Evolutionary conservation across 768 basidiomycete genomes (phyloP).

Genomic region (Suillus paluster): DNA sequence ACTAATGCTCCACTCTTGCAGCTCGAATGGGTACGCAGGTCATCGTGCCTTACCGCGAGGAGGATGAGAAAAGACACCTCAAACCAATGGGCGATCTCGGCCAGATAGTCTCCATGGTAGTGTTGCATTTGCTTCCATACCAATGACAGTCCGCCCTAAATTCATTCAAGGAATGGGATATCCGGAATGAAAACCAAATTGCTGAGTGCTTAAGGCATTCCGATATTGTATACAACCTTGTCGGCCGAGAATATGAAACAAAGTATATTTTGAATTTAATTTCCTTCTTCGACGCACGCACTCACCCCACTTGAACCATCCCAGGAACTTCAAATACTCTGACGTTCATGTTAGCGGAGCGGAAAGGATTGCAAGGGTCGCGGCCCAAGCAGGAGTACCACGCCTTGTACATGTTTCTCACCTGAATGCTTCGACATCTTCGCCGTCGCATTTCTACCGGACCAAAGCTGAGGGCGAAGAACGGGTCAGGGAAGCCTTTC

Average conservation of each 20-base stretch:
- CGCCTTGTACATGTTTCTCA: slow-evolving; percentile 95
- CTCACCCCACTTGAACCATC: slow-evolving; percentile 14
- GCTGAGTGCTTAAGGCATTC: slow-evolving; percentile 94
- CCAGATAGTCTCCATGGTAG: slow-evolving; percentile 92
- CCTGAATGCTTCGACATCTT: slow-evolving; percentile 82
- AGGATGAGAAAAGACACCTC: slow-evolving; percentile 88
- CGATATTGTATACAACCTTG: slow-evolving; percentile 95
- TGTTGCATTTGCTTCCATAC: slow-evolving; percentile 21
- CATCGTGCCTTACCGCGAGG: slow-evolving; percentile 92
- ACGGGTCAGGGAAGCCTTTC: slow-evolving; percentile 82
- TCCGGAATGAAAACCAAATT: slow-evolving; percentile 88
- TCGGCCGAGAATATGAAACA: slow-evolving; percentile 93
- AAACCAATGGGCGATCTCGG: slow-evolving; percentile 96
- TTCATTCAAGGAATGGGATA: slow-evolving; percentile 85
- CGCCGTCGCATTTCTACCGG: slow-evolving; percentile 82
- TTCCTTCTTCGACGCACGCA: slow-evolving; percentile 14
- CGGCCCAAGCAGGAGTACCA: slow-evolving; percentile 75
- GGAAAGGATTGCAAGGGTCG: slow-evolving; percentile 82
- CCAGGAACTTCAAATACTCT: slow-evolving; percentile 85
- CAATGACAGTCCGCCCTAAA: slow-evolving; percentile 5
- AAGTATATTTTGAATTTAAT: slow-evolving; percentile 59
- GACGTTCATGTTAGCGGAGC: slow-evolving; percentile 86
- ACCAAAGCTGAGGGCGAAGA: slow-evolving; percentile 92
- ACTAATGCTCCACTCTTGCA: slow-evolving; percentile 30
- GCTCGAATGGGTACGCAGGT: slow-evolving; percentile 94